Percentiles rank a stretch among this genome's conserved stretches.
phyloP scores from a whole-genome alignment of 306 rosid species.

The apple (Malus domestica) region ASM211411v1 NC_041789.1:729001-729500 shows the following conservation, averaged over 20 bases:
- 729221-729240: conserved; percentile 40
- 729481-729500: conserved; percentile 7
- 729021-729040: conserved; percentile 52
- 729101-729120: neutral
- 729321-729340: conserved; percentile 7
- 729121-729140: neutral
- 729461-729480: neutral
- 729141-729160: neutral
- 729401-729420: conserved; percentile 8
- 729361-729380: conserved; percentile 4
- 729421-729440: neutral
- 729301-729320: conserved; percentile 43
- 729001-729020: conserved; percentile 69
- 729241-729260: conserved; percentile 34
- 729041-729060: conserved; percentile 78
- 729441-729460: conserved; percentile 2
- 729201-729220: conserved; percentile 68
- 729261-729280: conserved; percentile 73
- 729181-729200: conserved; percentile 38
- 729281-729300: conserved; percentile 48
- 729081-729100: neutral
- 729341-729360: conserved; percentile 2
- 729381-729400: conserved; percentile 4
- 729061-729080: conserved; percentile 60
- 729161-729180: neutral